These are phyloP conservation scores for Carpediemonas membranifera DNA, from an alignment of 78 protist species.

Conservation along the genomic window DNA sequence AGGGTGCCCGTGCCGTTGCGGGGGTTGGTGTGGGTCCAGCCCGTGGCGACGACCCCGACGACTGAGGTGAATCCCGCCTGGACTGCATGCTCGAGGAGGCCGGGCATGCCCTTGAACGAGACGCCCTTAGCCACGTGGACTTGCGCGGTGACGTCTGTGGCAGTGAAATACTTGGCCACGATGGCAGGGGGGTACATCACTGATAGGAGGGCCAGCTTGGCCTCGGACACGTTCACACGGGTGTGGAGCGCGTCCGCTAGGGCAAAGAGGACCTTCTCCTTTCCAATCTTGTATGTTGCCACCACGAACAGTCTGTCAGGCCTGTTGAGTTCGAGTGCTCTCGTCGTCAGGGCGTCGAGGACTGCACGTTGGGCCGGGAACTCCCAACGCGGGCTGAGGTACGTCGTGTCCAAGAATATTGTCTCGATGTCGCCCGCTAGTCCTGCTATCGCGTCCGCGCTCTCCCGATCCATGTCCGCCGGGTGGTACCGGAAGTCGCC, in stretches of 20 bases:
- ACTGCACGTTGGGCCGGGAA: conserved; percentile 61
- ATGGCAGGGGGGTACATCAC: background rate
- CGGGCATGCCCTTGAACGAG: too few relatives aligned
- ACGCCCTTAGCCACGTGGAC: too few relatives aligned
- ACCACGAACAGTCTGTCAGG: conserved; percentile 48
- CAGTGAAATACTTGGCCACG: too few relatives aligned
- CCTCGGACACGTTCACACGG: background rate
- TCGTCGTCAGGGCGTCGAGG: conserved; percentile 21
- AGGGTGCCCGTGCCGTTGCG: too few relatives aligned
- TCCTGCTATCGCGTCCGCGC: conserved; percentile 7
- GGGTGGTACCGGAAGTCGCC: conserved; percentile 60
- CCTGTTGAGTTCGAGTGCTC: too few relatives aligned
- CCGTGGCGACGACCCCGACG: too few relatives aligned
- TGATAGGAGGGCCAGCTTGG: background rate
- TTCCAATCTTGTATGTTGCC: conserved; percentile 65
- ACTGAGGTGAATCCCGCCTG: too few relatives aligned
- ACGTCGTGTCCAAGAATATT: conserved; percentile 60
- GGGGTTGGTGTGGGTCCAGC: too few relatives aligned
- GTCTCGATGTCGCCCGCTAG: background rate
- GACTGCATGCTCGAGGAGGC: too few relatives aligned
- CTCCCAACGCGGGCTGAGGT: conserved; percentile 42
- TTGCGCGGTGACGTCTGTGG: too few relatives aligned
- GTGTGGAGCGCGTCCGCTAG: conserved; percentile 20
- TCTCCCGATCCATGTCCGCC: background rate
- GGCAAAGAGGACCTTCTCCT: conserved; percentile 46